These are phyloP conservation scores for Peronosclerospora sorghi DNA, from an alignment of 352 stramenopile species.

Conservation along the genomic window DNA sequence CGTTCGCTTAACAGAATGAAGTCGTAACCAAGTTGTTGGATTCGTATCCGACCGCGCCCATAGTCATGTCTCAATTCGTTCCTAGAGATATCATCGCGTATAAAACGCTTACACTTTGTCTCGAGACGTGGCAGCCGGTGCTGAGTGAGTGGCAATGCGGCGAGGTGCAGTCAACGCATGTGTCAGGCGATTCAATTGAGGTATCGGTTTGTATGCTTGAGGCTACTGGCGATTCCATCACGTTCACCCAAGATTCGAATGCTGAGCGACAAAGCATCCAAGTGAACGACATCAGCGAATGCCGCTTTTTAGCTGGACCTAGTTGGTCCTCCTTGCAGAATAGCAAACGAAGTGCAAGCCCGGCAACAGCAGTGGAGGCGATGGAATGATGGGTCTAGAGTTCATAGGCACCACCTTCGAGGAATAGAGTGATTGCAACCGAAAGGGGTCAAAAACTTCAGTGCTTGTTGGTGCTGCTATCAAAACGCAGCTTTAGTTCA, in stretches of 20 bases:
- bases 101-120: slow-evolving; percentile 63
- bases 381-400: no score
- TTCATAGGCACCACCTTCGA: no score
- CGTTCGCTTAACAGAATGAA: slow-evolving; percentile 12
- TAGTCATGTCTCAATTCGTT: slow-evolving; percentile 14
- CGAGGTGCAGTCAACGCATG: slow-evolving; percentile 16
- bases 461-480: no score
- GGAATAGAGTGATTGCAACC: no score
- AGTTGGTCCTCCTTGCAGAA: slow-evolving; percentile 14
- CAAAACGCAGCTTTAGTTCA: no score
- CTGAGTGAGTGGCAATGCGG: slow-evolving; percentile 59
- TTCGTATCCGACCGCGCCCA: slow-evolving; percentile 15
- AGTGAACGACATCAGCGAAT: slow-evolving; percentile 34
- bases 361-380: no score
- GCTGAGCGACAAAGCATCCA: slow-evolving; percentile 6
- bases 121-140: slow-evolving; percentile 69
- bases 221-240: slow-evolving; percentile 1
- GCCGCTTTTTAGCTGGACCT: slow-evolving; percentile 36
- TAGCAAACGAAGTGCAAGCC: background rate
- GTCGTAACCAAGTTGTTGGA: slow-evolving; percentile 19
- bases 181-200: slow-evolving; percentile 6
- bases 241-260: slow-evolving; percentile 5
- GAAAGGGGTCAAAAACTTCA: no score
- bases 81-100: slow-evolving; percentile 48
- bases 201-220: slow-evolving; percentile 13